Evolutionary conservation across 129 eudicot species (phyloP).

Genomic region (Artemisia argyi): DNA sequence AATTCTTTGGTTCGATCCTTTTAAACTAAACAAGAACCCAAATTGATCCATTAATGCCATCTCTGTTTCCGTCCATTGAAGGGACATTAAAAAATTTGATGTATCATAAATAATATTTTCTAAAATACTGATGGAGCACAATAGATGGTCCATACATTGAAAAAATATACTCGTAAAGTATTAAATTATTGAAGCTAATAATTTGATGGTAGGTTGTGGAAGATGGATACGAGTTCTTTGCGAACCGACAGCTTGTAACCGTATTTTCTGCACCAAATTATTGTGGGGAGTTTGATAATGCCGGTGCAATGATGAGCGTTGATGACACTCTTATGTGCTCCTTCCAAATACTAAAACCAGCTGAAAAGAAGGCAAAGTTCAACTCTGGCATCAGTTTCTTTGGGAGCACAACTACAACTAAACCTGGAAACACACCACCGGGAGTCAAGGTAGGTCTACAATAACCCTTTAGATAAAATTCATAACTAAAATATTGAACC

Average conservation of each 20-base stretch:
- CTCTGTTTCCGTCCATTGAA: neutral
- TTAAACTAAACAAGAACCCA: neutral
- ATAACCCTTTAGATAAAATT: neutral
- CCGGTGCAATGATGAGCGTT: conserved; percentile 66
- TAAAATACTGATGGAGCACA: too few relatives aligned
- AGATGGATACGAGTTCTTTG: conserved; percentile 53
- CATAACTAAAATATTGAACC: neutral
- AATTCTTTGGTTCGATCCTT: neutral
- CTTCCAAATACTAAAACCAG: conserved; percentile 57
- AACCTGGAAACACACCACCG: conserved; percentile 44
- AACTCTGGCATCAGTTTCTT: conserved; percentile 31
- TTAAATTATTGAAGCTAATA: too few relatives aligned
- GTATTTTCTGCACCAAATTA: conserved; percentile 53
- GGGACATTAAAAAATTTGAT: neutral
- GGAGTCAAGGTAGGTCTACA: conserved; percentile 34
- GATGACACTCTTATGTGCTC: conserved; percentile 64
- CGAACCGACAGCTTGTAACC: conserved; percentile 46
- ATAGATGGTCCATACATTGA: too few relatives aligned
- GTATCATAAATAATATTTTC: neutral
- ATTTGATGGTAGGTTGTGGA: conserved; percentile 45
- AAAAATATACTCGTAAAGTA: neutral
- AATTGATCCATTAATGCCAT: neutral
- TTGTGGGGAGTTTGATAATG: conserved; percentile 53
- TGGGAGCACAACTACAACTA: conserved; percentile 45
- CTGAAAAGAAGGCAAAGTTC: conserved; percentile 56